These are phyloP conservation scores for Colletotrichum tanaceti DNA, from an alignment of 2,329 filamentous ascomycete genomes.

Conservation along the genomic window DNA sequence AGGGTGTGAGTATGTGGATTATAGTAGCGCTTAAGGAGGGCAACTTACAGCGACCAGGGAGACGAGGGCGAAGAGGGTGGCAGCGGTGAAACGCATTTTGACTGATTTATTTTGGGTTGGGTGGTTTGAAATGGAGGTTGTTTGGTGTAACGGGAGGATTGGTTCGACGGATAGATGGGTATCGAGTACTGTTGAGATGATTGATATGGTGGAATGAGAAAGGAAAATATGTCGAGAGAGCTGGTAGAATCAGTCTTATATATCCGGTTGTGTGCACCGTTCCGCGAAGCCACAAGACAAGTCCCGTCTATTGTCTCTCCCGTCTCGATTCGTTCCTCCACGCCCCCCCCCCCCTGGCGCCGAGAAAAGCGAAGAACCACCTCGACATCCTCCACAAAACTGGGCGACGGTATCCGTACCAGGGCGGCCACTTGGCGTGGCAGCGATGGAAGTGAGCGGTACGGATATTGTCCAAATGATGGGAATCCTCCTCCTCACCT, in stretches of 20 bases:
- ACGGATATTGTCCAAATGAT: conserved; percentile 8
- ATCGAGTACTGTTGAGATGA: conserved; percentile 4
- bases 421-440: conserved; percentile 4
- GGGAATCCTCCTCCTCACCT: conserved; percentile 11
- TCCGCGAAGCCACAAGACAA: conserved; percentile 5
- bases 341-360: conserved; percentile 12
- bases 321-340: conserved; percentile 1
- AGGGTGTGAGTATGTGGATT: not conserved
- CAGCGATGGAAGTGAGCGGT: conserved; percentile 1
- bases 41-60: conserved; percentile 45
- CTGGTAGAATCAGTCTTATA: conserved; percentile 36
- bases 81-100: conserved; percentile 58
- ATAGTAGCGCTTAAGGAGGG: too few relatives aligned
- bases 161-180: not conserved
- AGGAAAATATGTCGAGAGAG: not conserved
- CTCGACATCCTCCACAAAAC: conserved; percentile 30
- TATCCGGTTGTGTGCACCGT: conserved; percentile 24
- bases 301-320: conserved; percentile 1
- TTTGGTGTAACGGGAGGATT: conserved; percentile 2
- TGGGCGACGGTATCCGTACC: conserved; percentile 20
- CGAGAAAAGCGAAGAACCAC: conserved; percentile 30
- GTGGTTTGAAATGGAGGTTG: conserved; percentile 9
- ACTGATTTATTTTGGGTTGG: conserved; percentile 10
- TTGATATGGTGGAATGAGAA: conserved; percentile 18
- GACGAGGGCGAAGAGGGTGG: conserved; percentile 54